Evolutionary conservation across 129 eudicot species (phyloP).

Genomic region (Sambucus nigra): DNA sequence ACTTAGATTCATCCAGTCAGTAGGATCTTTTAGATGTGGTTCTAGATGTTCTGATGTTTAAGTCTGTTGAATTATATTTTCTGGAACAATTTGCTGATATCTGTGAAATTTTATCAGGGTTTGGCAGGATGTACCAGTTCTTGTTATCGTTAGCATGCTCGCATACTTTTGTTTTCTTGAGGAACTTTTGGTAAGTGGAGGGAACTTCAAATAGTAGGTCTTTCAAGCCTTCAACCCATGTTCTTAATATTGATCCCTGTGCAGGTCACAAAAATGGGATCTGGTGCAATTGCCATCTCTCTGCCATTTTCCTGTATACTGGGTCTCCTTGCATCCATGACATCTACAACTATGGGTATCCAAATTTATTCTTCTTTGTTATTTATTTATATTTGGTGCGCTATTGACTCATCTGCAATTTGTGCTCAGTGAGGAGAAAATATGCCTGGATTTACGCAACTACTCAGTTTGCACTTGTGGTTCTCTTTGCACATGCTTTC

Average conservation of each 20-base stretch:
- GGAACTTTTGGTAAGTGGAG: constrained; percentile 79
- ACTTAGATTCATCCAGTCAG: too few relatives aligned
- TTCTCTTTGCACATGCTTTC: constrained; percentile 69
- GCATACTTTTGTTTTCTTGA: constrained; percentile 94
- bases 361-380: constrained; percentile 1
- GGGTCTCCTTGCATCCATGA: constrained; percentile 98
- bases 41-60: neutral
- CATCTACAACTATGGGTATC: constrained; percentile 97
- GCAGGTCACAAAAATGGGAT: constrained; percentile 62
- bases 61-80: neutral
- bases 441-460: constrained; percentile 88
- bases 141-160: constrained; percentile 94
- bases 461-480: constrained; percentile 69
- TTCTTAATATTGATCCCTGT: neutral
- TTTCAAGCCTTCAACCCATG: neutral
- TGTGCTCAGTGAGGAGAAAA: constrained; percentile 47
- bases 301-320: constrained; percentile 92
- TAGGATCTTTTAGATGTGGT: too few relatives aligned
- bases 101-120: constrained; percentile 34
- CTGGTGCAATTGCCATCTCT: constrained; percentile 88
- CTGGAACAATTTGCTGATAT: neutral
- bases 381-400: neutral
- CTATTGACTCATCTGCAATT: constrained; percentile 11
- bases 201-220: neutral
- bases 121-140: constrained; percentile 93